Evolutionary conservation across 192 early-diverging fungal genomes (phyloP).

Genomic region (Chytriomyces hyalinus): DNA sequence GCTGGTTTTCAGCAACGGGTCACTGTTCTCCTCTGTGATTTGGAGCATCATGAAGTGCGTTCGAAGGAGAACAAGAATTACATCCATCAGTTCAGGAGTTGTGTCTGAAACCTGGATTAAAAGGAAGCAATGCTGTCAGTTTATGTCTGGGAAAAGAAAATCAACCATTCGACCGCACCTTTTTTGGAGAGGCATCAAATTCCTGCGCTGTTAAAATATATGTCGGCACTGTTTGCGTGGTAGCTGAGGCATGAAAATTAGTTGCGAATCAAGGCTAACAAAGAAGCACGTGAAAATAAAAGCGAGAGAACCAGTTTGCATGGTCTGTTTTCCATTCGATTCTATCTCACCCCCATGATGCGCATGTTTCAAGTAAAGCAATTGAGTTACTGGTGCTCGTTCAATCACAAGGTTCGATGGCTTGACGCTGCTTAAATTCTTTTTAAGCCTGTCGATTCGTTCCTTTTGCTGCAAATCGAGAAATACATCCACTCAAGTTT

Average conservation of each 20-base stretch:
- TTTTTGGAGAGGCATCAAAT: not conserved
- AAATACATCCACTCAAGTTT: not conserved
- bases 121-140: not conserved
- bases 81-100: not conserved
- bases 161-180: not conserved
- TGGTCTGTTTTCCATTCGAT: not conserved
- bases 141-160: not conserved
- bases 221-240: not conserved
- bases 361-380: not conserved
- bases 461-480: constrained; percentile 22
- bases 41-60: constrained; percentile 22
- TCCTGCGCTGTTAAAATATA: not conserved
- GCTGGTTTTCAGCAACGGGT: no score
- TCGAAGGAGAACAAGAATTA: constrained; percentile 10
- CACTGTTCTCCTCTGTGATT: not conserved
- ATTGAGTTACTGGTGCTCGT: not conserved
- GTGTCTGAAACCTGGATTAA: no score
- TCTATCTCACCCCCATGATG: not conserved
- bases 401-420: constrained; percentile 30
- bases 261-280: no score
- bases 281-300: not conserved
- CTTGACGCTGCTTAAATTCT: constrained; percentile 10
- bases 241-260: no score
- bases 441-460: constrained; percentile 26
- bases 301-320: not conserved